Conservation (phyloP, 2,329 filamentous ascomycete species). For the Didymella glomerata region DNA sequence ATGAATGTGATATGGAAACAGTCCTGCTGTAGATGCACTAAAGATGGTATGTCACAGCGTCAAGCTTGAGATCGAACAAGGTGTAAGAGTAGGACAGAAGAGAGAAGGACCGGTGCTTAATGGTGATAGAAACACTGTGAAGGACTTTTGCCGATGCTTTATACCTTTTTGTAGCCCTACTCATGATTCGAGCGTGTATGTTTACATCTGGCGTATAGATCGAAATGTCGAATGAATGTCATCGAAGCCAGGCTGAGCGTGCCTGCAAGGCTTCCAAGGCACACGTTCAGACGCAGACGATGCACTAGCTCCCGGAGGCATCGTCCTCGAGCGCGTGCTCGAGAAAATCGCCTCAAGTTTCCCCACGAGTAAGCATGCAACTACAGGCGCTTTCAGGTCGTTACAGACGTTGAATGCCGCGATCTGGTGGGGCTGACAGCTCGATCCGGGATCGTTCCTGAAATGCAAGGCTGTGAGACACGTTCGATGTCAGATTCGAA, state of each 20-base stretch:
- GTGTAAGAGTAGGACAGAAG: conserved; percentile 13
- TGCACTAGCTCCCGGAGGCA: conserved; percentile 24
- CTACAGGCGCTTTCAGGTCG: conserved; percentile 14
- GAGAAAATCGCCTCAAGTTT: conserved; percentile 10
- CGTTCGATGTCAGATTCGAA: conserved; percentile 27
- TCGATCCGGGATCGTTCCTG: conserved; percentile 13
- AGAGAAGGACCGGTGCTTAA: conserved; percentile 24
- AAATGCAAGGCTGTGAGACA: conserved; percentile 31
- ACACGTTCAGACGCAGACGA: conserved; percentile 19
- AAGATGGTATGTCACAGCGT: conserved; percentile 35
- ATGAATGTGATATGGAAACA: conserved; percentile 26
- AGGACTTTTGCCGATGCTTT: conserved; percentile 9
- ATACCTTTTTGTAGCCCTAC: conserved; percentile 3
- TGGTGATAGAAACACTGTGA: conserved; percentile 28
- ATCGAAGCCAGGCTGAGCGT: conserved; percentile 12
- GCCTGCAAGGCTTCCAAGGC: conserved; percentile 16
- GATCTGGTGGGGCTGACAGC: conserved; percentile 18
- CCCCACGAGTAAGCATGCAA: conserved; percentile 25
- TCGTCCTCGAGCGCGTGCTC: conserved; percentile 16
- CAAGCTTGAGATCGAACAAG: conserved; percentile 36
- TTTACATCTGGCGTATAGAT: conserved; percentile 1
- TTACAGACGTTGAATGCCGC: conserved; percentile 29
- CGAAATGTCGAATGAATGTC: neutral
- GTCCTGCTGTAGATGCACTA: conserved; percentile 37
- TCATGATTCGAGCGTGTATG: conserved; percentile 1